Conservation (phyloP, 192 early-diverging fungal genomes). For the Rhizoclosmatium globosum region DNA sequence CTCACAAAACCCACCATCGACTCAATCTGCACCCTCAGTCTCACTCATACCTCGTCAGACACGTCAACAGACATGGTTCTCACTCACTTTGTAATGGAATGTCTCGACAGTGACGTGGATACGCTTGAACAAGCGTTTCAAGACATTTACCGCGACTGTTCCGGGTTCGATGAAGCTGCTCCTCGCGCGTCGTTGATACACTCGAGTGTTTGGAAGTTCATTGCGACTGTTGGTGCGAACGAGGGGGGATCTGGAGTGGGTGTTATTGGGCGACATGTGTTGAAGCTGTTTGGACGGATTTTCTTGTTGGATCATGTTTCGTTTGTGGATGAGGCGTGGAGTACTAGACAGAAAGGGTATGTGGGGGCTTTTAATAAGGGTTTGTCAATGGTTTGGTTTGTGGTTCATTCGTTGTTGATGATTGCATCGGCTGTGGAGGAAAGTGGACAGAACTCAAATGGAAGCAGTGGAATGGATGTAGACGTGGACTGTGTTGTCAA, state of each 20-base stretch:
- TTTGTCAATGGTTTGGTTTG: slow-evolving; percentile 24
- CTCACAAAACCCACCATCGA: slow-evolving; percentile 6
- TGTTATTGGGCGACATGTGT: slow-evolving; percentile 12
- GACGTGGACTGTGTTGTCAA: background rate
- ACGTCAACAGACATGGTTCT: slow-evolving; percentile 17
- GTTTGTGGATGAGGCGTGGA: background rate
- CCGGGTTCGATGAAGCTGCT: background rate
- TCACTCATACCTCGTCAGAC: background rate
- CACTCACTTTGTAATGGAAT: slow-evolving; percentile 12
- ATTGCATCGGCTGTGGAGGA: background rate
- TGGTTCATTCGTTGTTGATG: slow-evolving; percentile 19
- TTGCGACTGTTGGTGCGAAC: background rate
- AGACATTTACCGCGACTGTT: slow-evolving; percentile 34
- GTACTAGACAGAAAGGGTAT: background rate
- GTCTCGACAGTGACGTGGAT: slow-evolving; percentile 23
- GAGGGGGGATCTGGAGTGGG: background rate
- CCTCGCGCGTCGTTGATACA: slow-evolving; percentile 7
- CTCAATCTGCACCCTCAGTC: background rate
- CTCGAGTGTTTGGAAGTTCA: slow-evolving; percentile 5
- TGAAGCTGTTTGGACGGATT: slow-evolving; percentile 27
- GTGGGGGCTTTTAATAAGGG: slow-evolving; percentile 11
- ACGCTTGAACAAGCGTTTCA: slow-evolving; percentile 25
- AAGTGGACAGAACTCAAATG: too few species aligned
- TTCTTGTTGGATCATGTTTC: slow-evolving; percentile 24
- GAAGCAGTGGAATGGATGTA: background rate